Evolutionary conservation across 192 early-diverging fungal genomes (phyloP), one percentile per base, ranked within the genome.

Genomic region (Coemansia sp.): DNA sequence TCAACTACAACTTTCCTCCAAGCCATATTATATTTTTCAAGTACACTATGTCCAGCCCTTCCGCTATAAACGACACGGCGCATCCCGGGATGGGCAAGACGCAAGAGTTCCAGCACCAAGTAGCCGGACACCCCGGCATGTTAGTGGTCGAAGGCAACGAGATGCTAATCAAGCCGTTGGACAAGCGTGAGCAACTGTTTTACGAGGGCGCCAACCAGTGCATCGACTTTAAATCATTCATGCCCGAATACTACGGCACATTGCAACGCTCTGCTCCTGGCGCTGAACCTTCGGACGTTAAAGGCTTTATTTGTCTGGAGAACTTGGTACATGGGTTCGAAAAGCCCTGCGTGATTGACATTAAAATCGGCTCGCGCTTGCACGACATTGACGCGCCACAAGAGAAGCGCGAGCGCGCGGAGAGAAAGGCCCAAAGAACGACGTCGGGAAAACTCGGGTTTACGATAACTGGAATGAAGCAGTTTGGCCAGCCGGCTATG

Each of bases 281-380:
- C 19, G 34, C 14, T 21, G 46, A 64, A 26, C 52, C 37, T 17
- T 22, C 17, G 19, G 53, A 62, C 2, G 12, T n/a, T 7, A 22
- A 61, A 60, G 82, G 81, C 26, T 83, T 80, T 54, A 65, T 94
- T 14, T 88, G 89, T 62, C 68, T 96, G 56, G 90, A 95, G 64
- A 94, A 98, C 56, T 49, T 95, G 37, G 59, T 90, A 3, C 61
- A 69, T 52, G 82, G 84, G 10, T 93, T 93, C 64, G 77, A 62
- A 10, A 74, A 86, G 36, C 88, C 94, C 1, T 95, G 91, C 62
- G 75, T 96, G 10, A 71, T 92, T 44, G 96, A 98, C 74, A 49
- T 96, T 22, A 98, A 98, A 72, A 66, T 98, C 40, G 96, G 95
- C 6, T 84, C 83, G 2, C 84, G 85, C 49, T 71, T 95, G 31